phyloP scores from a whole-genome alignment of 2,329 filamentous ascomycete genomes.

The Phyllosticta ampelicida region DNA sequence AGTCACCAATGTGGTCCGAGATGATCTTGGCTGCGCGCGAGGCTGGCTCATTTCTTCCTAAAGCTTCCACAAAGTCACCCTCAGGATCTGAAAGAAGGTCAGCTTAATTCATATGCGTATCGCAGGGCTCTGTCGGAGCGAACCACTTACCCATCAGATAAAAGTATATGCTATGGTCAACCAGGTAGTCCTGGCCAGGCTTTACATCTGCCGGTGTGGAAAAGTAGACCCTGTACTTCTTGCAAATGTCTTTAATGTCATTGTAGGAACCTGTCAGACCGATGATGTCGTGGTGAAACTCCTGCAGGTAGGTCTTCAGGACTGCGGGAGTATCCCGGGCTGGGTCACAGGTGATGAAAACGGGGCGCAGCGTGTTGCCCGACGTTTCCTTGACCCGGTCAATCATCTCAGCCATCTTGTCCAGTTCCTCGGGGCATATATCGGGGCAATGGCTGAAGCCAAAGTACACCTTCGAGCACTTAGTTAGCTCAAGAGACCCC shows the following conservation, averaged over 20 bases:
- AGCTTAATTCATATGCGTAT: constrained; percentile 11
- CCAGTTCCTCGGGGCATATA: constrained; percentile 96
- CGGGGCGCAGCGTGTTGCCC: constrained; percentile 52
- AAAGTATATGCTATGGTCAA: constrained; percentile 99
- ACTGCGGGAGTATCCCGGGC: constrained; percentile 79
- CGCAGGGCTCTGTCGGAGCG: neutral
- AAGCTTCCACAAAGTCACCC: constrained; percentile 93
- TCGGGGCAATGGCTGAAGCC: constrained; percentile 97
- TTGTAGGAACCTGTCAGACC: constrained; percentile 91
- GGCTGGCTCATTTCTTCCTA: constrained; percentile 88
- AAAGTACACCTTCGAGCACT: constrained; percentile 69
- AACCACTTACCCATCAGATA: constrained; percentile 71
- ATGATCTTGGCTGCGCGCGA: constrained; percentile 78
- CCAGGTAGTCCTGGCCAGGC: constrained; percentile 90
- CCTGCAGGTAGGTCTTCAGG: constrained; percentile 71
- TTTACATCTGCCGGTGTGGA: constrained; percentile 81
- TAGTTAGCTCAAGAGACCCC: neutral
- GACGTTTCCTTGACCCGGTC: constrained; percentile 49
- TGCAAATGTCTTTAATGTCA: constrained; percentile 87
- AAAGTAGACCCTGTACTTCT: constrained; percentile 94
- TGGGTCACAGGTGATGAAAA: constrained; percentile 95
- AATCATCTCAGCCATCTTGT: constrained; percentile 97
- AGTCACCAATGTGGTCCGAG: constrained; percentile 71
- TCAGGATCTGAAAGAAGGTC: constrained; percentile 60
- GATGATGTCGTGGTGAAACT: constrained; percentile 80